Conservation (phyloP, 2,329 filamentous ascomycete species). For the Colletotrichum sp. region DNA sequence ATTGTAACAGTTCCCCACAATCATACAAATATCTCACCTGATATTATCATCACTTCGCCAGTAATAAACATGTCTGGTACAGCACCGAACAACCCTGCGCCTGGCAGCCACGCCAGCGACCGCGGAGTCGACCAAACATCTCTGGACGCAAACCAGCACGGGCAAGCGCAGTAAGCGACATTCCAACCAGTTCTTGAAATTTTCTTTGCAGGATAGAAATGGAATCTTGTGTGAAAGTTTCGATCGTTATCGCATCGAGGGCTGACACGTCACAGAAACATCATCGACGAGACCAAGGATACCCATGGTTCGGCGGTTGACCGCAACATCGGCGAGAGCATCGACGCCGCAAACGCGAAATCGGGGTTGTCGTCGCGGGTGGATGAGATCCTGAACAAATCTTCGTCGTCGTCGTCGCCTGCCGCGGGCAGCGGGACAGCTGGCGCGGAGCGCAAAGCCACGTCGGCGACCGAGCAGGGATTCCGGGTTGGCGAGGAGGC, state of each 20-base stretch:
- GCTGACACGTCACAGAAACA: neutral
- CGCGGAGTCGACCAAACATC: slow-evolving; percentile 1
- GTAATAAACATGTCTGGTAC: slow-evolving; percentile 6
- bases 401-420: neutral
- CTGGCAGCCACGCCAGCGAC: slow-evolving; percentile 1
- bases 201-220: neutral
- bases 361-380: neutral
- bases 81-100: slow-evolving; percentile 1
- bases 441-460: neutral
- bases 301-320: neutral
- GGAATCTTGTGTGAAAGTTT: neutral
- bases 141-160: slow-evolving; percentile 5
- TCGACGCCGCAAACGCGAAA: neutral
- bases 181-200: neutral
- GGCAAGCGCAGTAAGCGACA: slow-evolving; percentile 5
- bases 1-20: neutral
- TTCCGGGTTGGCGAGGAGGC: slow-evolving; percentile 1
- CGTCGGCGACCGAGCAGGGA: neutral
- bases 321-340: slow-evolving; percentile 8
- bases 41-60: neutral
- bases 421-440: neutral
- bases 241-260: neutral
- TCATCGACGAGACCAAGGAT: slow-evolving; percentile 18
- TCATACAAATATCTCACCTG: neutral
- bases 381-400: slow-evolving; percentile 4